Percentiles rank a stretch among this genome's conserved stretches.
phyloP scores from a whole-genome alignment of 2,329 filamentous ascomycete species.

The Nigrospora sphaerica region DNA sequence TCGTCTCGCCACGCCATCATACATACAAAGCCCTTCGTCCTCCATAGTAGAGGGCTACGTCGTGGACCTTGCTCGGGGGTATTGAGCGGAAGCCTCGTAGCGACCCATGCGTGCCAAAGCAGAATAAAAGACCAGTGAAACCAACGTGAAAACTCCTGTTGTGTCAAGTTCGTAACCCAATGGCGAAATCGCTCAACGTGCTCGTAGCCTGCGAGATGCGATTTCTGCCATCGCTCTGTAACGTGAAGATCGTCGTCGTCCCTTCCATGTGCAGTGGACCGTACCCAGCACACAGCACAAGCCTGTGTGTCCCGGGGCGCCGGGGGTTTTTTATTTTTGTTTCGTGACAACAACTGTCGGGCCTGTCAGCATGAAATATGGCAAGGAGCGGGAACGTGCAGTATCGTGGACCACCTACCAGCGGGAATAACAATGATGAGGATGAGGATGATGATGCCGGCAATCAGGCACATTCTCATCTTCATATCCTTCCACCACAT shows the following conservation, averaged over 20 bases:
- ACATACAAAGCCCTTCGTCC: constrained; percentile 28
- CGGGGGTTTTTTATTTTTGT: constrained; percentile 23
- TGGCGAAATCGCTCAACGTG: constrained; percentile 15
- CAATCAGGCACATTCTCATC: constrained; percentile 96
- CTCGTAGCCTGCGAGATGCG: constrained; percentile 27
- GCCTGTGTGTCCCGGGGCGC: constrained; percentile 7
- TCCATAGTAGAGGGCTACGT: constrained; percentile 10
- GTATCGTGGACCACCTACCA: constrained; percentile 48
- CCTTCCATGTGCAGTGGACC: constrained; percentile 14
- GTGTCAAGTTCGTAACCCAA: constrained; percentile 23
- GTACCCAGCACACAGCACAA: constrained; percentile 10
- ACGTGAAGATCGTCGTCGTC: constrained; percentile 10
- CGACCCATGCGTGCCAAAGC: constrained; percentile 22
- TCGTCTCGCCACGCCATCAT: constrained; percentile 38
- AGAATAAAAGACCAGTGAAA: constrained; percentile 23
- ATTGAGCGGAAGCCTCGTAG: constrained; percentile 15
- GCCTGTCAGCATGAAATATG: constrained; percentile 13
- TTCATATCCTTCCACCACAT: constrained; percentile 99
- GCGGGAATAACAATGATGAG: constrained; percentile 90
- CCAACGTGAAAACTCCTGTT: constrained; percentile 19
- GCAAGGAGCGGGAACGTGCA: too few relatives aligned
- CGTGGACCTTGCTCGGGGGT: constrained; percentile 6
- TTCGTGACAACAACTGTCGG: constrained; percentile 33
- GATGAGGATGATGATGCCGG: constrained; percentile 84
- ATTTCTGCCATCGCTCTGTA: constrained; percentile 13